Conservation (phyloP, 805 yeast species). For the Huiozyma naganishii region DNA sequence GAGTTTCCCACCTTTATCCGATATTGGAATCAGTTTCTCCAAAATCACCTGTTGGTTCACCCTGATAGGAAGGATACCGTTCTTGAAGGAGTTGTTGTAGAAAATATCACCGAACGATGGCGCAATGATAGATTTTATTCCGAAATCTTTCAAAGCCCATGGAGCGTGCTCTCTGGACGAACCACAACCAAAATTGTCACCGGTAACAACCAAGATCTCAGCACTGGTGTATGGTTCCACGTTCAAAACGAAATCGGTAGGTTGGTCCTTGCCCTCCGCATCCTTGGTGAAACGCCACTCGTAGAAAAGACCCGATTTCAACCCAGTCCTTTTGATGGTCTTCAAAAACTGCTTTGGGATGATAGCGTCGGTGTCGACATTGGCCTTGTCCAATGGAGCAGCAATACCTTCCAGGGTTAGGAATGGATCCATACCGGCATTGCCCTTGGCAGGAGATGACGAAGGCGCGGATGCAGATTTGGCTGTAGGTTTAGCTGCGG, state of each 20-base stretch:
- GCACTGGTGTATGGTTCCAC: constrained; percentile 73
- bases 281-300: constrained; percentile 74
- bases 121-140: constrained; percentile 90
- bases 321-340: constrained; percentile 95
- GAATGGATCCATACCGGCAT: constrained; percentile 51
- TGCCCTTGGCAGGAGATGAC: constrained; percentile 33
- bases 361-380: constrained; percentile 96
- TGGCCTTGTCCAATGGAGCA: constrained; percentile 90
- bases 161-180: constrained; percentile 99
- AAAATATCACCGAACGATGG: constrained; percentile 98
- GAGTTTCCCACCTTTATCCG: constrained; percentile 55
- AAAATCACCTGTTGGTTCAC: constrained; percentile 65
- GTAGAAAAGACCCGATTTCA: constrained; percentile 78
- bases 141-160: constrained; percentile 97
- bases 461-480: too few species aligned
- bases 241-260: constrained; percentile 87
- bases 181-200: constrained; percentile 98
- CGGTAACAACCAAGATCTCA: constrained; percentile 79
- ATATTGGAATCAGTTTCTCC: constrained; percentile 69
- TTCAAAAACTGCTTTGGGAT: constrained; percentile 97
- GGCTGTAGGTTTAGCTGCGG: constrained; percentile 24
- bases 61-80: constrained; percentile 89
- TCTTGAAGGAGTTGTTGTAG: constrained; percentile 94
- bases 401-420: constrained; percentile 73
- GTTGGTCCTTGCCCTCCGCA: constrained; percentile 57